Conservation (phyloP, 495 filamentous ascomycete genomes). For the Lichina pygmaea region DNA sequence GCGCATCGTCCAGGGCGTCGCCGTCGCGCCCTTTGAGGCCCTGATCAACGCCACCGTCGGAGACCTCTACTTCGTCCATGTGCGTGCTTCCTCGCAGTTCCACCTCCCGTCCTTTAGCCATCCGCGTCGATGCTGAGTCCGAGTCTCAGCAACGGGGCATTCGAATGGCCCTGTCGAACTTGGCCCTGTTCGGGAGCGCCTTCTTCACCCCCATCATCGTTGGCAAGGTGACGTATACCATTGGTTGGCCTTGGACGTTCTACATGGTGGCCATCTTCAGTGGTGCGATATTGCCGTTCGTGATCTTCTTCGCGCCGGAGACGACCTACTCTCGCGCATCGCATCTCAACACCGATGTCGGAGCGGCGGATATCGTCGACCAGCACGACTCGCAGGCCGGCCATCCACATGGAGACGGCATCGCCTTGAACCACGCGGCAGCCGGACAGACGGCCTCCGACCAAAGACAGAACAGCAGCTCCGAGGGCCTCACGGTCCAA, state of each 20-base stretch:
- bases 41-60: constrained; percentile 16
- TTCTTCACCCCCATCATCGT: constrained; percentile 80
- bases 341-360: constrained; percentile 33
- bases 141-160: constrained; percentile 40
- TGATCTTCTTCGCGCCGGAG: constrained; percentile 59
- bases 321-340: constrained; percentile 47
- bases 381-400: constrained; percentile 1
- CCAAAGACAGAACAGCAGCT: not conserved
- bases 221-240: constrained; percentile 50
- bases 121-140: constrained; percentile 1
- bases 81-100: constrained; percentile 13
- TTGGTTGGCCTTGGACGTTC: constrained; percentile 38
- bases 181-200: constrained; percentile 71
- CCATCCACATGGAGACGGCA: not conserved
- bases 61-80: constrained; percentile 16
- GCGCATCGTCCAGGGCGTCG: constrained; percentile 17
- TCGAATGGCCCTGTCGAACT: constrained; percentile 73
- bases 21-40: constrained; percentile 18
- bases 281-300: constrained; percentile 12
- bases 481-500: constrained; percentile 1
- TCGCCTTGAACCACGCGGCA: no score
- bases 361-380: constrained; percentile 1
- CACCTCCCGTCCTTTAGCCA: not conserved
- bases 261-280: constrained; percentile 19
- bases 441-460: not conserved